Evolutionary conservation across 345 rosid genomes (phyloP), one percentile per base, ranked within the genome.

Genomic region (Alliaria petiolata): DNA sequence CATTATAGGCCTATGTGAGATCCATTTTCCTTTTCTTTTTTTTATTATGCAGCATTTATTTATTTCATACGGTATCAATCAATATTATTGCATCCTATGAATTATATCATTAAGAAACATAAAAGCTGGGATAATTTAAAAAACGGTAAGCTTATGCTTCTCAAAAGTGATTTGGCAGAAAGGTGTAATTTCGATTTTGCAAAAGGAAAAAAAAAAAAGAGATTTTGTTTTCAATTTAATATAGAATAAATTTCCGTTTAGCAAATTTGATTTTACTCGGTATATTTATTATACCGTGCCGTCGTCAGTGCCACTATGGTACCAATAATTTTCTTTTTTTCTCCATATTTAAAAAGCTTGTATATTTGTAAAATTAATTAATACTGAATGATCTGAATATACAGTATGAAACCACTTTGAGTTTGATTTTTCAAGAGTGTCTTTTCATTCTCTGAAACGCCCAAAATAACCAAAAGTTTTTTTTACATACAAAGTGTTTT

Each of bases 1-100:
- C 3, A 86, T 93, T 67, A 77, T 85, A 46, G 98, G 98, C 81
- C 85, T 93, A 5, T 90, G 93, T 93, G 72, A 79, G 93, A 16
- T 34, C 20, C 6, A 16, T 51, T 53, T 1, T 20, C 14, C 2
- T 42, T 61, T 44, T 3, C n/a, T 64, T 7, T 13, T 45, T 8
- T 28, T 51, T 22, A 9, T 17, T 12, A 69, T 38, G 53, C 46
- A 38, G 8, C 35, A 15, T 60, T 7, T 10, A 15, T 60, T 7
- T 10, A 10, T 33, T 46, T 20, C 15, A 10, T 45, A 35, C 19
- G 14, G 10, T 2, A 13, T 40, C 13, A 53, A 7, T 53, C n/a
- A n/a, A 4, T 4, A 35, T 34, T 9, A n/a, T n/a, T 63, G 45
- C 55, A 52, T 34, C 40, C 55, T 7, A 13, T 25, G 50, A 14